Evolutionary conservation across 2,329 filamentous ascomycete species (phyloP).

Genomic region (Nemania abortiva): DNA sequence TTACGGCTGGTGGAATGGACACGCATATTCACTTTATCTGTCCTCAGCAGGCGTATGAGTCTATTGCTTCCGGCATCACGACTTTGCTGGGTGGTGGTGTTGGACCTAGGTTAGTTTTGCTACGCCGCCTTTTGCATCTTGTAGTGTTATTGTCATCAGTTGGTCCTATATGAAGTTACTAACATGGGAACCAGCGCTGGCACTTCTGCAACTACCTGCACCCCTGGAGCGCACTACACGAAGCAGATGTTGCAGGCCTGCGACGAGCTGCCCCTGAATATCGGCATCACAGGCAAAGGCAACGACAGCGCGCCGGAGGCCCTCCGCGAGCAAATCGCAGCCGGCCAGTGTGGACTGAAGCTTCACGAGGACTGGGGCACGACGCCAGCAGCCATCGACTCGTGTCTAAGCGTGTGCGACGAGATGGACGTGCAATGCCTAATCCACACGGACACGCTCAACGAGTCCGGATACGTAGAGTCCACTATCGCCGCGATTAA

Average conservation of each 20-base stretch:
- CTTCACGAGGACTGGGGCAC: constrained; percentile 96
- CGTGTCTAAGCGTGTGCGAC: constrained; percentile 87
- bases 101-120: constrained; percentile 75
- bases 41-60: constrained; percentile 88
- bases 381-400: constrained; percentile 91
- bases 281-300: constrained; percentile 93
- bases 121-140: not conserved
- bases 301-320: constrained; percentile 81
- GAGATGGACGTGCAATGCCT: constrained; percentile 92
- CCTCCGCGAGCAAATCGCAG: constrained; percentile 82
- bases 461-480: constrained; percentile 97
- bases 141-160: not conserved
- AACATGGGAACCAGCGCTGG: constrained; percentile 70
- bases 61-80: constrained; percentile 86
- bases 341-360: constrained; percentile 91
- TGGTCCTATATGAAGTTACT: not conserved
- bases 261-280: constrained; percentile 84
- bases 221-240: constrained; percentile 85
- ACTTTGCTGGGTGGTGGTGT: constrained; percentile 92
- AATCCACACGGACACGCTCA: constrained; percentile 95
- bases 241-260: constrained; percentile 90
- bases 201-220: constrained; percentile 93
- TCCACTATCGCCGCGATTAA: constrained; percentile 89
- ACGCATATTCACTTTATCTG: constrained; percentile 95
- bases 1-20: constrained; percentile 91